Evolutionary conservation across 176 grass and related monocot species (phyloP).

Genomic region (Phyllostachys edulis): DNA sequence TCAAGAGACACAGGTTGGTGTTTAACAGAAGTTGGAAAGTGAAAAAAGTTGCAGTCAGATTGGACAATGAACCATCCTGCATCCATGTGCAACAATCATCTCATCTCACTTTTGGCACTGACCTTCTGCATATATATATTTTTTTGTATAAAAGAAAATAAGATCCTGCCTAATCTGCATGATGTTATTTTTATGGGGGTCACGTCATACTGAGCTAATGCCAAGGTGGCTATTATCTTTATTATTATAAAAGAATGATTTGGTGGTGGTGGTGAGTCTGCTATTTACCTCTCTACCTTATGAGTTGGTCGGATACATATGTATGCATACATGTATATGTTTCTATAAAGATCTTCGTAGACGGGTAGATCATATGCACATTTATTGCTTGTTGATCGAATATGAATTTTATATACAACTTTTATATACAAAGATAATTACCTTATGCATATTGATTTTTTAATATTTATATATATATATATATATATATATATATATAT

Average conservation of each 20-base stretch:
- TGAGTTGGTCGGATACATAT: no score
- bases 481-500: no score
- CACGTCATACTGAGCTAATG: background rate
- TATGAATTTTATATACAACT: no score
- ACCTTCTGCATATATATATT: background rate
- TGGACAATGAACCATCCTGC: background rate
- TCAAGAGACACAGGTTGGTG: background rate
- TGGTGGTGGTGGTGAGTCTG: no score
- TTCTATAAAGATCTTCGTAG: no score
- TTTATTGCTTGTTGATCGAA: no score
- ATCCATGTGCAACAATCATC: conserved; percentile 25
- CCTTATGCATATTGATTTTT: no score
- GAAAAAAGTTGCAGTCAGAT: background rate
- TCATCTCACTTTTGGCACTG: background rate
- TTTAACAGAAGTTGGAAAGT: background rate
- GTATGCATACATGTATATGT: no score
- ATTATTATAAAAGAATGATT: no score
- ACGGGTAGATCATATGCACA: no score
- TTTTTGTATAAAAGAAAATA: background rate
- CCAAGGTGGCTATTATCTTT: background rate
- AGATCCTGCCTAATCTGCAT: background rate
- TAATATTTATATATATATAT: background rate
- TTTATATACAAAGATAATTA: no score
- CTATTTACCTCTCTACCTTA: no score
- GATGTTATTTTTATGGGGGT: background rate